Percentiles rank a stretch among this genome's conserved stretches.
Conservation (phyloP, 805 yeast genomes). For the Lipomyces sp. region DNA sequence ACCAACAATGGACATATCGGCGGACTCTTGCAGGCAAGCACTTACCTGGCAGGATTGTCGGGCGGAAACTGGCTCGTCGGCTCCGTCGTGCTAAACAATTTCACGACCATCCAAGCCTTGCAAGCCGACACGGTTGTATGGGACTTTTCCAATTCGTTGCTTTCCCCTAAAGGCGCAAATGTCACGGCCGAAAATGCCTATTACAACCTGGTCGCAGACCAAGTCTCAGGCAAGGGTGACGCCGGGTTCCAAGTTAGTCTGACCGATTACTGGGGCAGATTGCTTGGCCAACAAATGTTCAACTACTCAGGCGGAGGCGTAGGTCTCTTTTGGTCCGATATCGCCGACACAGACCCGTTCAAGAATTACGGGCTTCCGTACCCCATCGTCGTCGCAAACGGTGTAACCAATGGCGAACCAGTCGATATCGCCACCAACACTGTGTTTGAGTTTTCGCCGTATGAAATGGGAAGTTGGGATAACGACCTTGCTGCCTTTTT, state of each 20-base stretch:
- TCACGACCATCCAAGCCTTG: slow-evolving; percentile 45
- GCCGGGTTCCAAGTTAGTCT: slow-evolving; percentile 74
- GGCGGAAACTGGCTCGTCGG: slow-evolving; percentile 77
- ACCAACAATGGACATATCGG: slow-evolving; percentile 48
- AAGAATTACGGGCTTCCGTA: slow-evolving; percentile 67
- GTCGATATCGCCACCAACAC: slow-evolving; percentile 70
- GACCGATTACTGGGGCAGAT: slow-evolving; percentile 83
- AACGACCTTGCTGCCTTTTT: slow-evolving; percentile 68
- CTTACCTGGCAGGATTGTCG: slow-evolving; percentile 67
- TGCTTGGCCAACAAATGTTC: slow-evolving; percentile 74
- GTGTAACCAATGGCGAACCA: slow-evolving; percentile 51
- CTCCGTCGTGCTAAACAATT: slow-evolving; percentile 51
- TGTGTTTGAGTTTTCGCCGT: slow-evolving; percentile 56
- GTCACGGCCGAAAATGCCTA: slow-evolving; percentile 57
- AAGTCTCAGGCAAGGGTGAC: slow-evolving; percentile 54
- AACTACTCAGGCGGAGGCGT: slow-evolving; percentile 64
- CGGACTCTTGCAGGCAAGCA: slow-evolving; percentile 59
- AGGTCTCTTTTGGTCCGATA: slow-evolving; percentile 60
- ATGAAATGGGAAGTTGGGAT: slow-evolving; percentile 87
- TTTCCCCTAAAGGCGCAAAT: slow-evolving; percentile 37
- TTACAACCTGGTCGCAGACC: slow-evolving; percentile 51
- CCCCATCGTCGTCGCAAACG: slow-evolving; percentile 63
- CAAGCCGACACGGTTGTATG: slow-evolving; percentile 40
- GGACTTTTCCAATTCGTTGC: slow-evolving; percentile 42
- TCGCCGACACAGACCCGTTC: slow-evolving; percentile 66